phyloP scores from a whole-genome alignment of 768 basidiomycete species.

The Russula dissimulans region DNA sequence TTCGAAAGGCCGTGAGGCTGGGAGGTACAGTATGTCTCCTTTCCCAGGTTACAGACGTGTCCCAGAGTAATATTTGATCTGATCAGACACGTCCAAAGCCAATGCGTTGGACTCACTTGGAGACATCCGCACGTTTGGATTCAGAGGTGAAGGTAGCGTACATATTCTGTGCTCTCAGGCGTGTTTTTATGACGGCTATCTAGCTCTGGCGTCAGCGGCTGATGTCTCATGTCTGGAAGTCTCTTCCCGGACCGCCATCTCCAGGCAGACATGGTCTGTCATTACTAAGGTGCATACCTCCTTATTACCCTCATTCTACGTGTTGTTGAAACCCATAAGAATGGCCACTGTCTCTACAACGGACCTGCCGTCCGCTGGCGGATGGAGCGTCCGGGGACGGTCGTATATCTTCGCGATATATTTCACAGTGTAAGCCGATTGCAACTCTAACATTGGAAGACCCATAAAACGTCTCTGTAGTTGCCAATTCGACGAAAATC shows the following conservation, averaged over 20 bases:
- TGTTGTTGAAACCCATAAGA: conserved; percentile 33
- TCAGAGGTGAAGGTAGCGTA: conserved; percentile 82
- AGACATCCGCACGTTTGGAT: conserved; percentile 66
- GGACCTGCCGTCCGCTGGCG: conserved; percentile 73
- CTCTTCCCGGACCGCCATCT: conserved; percentile 57
- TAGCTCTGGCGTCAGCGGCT: conserved; percentile 79
- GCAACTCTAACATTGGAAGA: not conserved
- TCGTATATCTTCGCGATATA: conserved; percentile 75
- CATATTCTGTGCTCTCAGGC: not conserved
- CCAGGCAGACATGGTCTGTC: conserved; percentile 61
- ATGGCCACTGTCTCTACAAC: conserved; percentile 53
- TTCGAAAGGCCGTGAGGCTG: conserved; percentile 39
- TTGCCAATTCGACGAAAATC: conserved; percentile 73
- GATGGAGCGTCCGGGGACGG: conserved; percentile 66
- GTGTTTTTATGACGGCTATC: not conserved
- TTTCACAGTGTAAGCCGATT: conserved; percentile 67
- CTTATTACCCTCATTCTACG: not conserved
- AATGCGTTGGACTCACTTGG: conserved; percentile 44
- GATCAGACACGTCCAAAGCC: conserved; percentile 64
- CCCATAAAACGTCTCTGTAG: conserved; percentile 30
- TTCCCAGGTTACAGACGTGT: not conserved
- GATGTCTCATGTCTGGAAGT: conserved; percentile 77
- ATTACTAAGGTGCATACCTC: conserved; percentile 58
- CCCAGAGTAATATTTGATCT: not conserved
- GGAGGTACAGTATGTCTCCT: conserved; percentile 56